Base-by-base conservation (phyloP, 1,284 basidiomycete genomes). In the Xerocomus cyaneibrunnescens region DNA sequence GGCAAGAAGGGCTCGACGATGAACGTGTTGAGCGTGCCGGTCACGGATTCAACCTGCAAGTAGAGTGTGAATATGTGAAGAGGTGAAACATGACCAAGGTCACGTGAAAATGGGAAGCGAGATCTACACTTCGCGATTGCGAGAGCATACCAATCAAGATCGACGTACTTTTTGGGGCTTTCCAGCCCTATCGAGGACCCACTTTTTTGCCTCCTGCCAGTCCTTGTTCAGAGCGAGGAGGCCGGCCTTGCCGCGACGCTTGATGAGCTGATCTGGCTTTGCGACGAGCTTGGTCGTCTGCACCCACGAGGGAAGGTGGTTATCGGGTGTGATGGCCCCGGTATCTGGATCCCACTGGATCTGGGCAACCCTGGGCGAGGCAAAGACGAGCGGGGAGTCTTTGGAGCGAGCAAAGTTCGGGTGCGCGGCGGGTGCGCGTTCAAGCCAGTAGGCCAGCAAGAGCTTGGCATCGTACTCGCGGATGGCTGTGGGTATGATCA, bases 1-100 rank as follows among this genome's bases (percentile, higher is more conserved):
- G 96, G 96, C 54, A 96, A 82, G 86, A 99, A 98, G 31, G 96
- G 96, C 77, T 99, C 96, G 61, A 98, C 84, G 73, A 99, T 97
- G 76, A 98, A 99, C 73, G 89, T 97, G 81, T 89, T 96, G 64
- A 99, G 83, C 23, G 93, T 96, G 57, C 96, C 96, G 17, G 90
- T 92, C 55, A 94, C 89, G 52, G 87, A 80, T 77, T 98, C 96
- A 58, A 98, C 96, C 86, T 94, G 68, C 1, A 1, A 39, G 30
- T 30, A 28, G 13, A 21, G 35, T 3, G 49, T 66, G 45, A 65
- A 38, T 48, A 51, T 38, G 42, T 52, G 55, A 64, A 43, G 16
- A 30, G 13, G 38, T 47, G 41, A 46, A 31, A 32, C 3, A 25
- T 3, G 8, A 17, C 9, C 27, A 34, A 19, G 30, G 32, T 52